These are phyloP conservation scores for Solanum aculeatissimum DNA, from an alignment of 305 asterid species.

Conservation along the genomic window DNA sequence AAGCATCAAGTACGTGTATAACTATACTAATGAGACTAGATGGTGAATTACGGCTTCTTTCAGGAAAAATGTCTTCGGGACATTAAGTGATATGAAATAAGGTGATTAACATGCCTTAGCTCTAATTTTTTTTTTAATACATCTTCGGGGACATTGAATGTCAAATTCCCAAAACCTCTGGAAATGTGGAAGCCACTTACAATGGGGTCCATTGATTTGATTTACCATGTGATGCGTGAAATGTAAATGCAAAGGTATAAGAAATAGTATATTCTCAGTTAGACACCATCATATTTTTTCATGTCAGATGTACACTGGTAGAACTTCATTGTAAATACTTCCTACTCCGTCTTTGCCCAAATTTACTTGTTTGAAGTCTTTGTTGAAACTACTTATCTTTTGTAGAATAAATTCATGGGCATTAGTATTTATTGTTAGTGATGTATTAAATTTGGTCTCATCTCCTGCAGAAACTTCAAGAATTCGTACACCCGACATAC, in stretches of 20 bases:
- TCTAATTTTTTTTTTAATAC: not conserved
- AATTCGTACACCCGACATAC: conserved; percentile 23
- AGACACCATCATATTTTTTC: not conserved
- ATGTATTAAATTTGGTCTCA: not conserved
- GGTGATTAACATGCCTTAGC: not conserved
- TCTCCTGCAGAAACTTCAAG: conserved; percentile 19
- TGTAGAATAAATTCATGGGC: not conserved
- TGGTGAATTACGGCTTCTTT: not conserved
- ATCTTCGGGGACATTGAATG: not conserved
- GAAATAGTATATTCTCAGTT: not conserved
- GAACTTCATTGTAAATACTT: not conserved
- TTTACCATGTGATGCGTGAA: not conserved
- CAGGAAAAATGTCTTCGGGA: not conserved
- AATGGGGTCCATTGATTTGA: not conserved
- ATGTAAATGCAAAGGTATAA: not conserved
- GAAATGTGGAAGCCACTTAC: not conserved
- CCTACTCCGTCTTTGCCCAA: not conserved
- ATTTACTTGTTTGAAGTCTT: not conserved
- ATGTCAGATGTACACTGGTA: not conserved
- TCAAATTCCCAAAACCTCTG: not conserved
- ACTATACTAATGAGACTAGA: not conserved
- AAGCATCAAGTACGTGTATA: not conserved
- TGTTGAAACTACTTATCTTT: not conserved
- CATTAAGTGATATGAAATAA: not conserved
- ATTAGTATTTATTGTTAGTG: not conserved